Evolutionary conservation across 495 filamentous ascomycete species (phyloP), one percentile per base, ranked within the genome.

Genomic region (Lasiosphaeriaceae sp.): DNA sequence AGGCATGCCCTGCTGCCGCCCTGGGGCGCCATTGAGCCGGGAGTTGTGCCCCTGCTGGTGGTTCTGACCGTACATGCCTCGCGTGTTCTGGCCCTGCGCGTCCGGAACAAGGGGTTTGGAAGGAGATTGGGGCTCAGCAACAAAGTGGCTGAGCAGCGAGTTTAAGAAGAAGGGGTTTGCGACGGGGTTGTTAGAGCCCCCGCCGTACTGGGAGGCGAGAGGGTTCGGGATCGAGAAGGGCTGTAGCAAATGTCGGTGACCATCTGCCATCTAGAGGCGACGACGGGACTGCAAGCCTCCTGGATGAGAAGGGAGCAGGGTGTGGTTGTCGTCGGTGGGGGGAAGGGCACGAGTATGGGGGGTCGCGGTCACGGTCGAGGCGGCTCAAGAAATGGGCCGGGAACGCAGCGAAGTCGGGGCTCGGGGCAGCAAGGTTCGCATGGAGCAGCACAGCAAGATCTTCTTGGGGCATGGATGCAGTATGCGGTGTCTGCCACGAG

Each of bases 1-100:
- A 80, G 66, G 73, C 65, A 80, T 75, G 41, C 62, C 68, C 26
- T 74, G 73, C 56, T 74, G 73, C 44, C 76, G 67, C n/a, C 71
- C 71, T 26, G 70, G 72, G 19, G 75, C 77, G 50, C 79, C 80
- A 77, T 80, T 85, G 60, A 83, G 77, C 60, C 83, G 82, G 62
- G 86, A 82, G 79, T 91, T 88, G 71, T 93, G 90, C 60, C 83
- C 85, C 71, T 86, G 84, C 68, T 92, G 87, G 62, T 92, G 90
- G 39, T 79, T 80, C 65, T 92, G 89, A 60, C 80, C 84, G 76
- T 88, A 96, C 91, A 96, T 96, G 64, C 77, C 69, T 82, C 53
- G 90, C 77, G 54, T 83, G 83, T 68, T 89, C 81, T 57, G 82
- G 81, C 54, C 83, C 83, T 51, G 86, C 82, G 39, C 87, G 90